Evolutionary conservation across 306 rosid species (phyloP).

Genomic region (Malus sylvestris): DNA sequence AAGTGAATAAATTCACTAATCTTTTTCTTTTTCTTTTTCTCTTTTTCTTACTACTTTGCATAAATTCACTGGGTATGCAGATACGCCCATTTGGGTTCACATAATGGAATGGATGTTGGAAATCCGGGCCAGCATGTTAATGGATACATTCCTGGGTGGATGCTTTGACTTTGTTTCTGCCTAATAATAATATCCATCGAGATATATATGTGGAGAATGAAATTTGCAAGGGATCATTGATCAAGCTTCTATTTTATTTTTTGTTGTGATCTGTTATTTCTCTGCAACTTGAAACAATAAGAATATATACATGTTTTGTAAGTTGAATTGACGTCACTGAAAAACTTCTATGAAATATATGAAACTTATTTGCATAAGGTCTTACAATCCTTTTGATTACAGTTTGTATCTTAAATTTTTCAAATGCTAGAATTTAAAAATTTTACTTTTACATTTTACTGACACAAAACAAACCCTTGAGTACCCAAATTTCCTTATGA

Average conservation of each 20-base stretch:
- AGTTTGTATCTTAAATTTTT: not conserved
- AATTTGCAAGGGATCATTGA: not conserved
- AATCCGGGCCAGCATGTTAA: slow-evolving; percentile 31
- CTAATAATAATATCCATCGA: not conserved
- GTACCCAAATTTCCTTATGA: not conserved
- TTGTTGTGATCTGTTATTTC: not conserved
- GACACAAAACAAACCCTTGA: not conserved
- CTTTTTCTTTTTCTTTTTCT: not conserved
- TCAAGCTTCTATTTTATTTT: not conserved
- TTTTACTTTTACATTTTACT: not conserved
- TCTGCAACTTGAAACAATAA: not conserved
- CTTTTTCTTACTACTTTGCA: not conserved
- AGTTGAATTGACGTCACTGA: not conserved
- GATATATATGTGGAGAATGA: not conserved
- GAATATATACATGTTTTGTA: not conserved
- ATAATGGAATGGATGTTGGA: slow-evolving; percentile 30
- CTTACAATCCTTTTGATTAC: not conserved
- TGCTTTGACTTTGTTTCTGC: slow-evolving; percentile 33
- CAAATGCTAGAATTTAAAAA: not conserved
- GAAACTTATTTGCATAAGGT: not conserved
- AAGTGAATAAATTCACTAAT: not conserved
- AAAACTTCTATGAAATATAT: not conserved
- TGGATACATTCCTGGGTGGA: slow-evolving; percentile 63
- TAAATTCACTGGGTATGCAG: slow-evolving; percentile 25
- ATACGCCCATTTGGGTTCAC: slow-evolving; percentile 27